Base-by-base conservation (phyloP, 148 eudicot genomes). In the Chenopodium suecicum region DNA sequence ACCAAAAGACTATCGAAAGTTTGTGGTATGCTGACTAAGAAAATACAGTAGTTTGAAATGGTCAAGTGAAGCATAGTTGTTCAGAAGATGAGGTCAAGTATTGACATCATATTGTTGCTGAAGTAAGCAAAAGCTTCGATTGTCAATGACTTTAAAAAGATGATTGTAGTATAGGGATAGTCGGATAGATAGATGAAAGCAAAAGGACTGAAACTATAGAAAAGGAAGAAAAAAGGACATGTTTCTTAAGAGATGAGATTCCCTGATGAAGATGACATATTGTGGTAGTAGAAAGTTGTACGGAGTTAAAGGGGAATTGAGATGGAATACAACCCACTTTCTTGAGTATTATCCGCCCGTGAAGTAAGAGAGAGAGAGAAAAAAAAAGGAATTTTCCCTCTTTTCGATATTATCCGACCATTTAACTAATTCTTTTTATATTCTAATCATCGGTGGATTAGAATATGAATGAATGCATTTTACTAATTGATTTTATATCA, bases 261-360 rank as follows among this genome's bases (percentile, higher is more conserved):
- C 94, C 89, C 84, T 87, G 84, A 60, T 84, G 90, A 87, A 87
- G 89, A 89, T 89, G 90, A 89, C 89, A 87, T 85, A 70, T 82
- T 11, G 29, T 31, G 23, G 31, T 16, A 31, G 77, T 74, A 37
- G 74, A 22, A 34, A 71, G 25, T 71, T 71, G 74, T 41, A 0
- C 1, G 44, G 44, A 41, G 8, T 41, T 41, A 41, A 41, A 71
- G 52, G 62, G 66, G 58, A 72, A 65, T 79, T 74, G 87, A 88
- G 86, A 64, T 70, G 84, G 67, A 75, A 80, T 85, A 70, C 62
- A 56, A 17, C 62, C 7, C 22, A 56, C 16, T 17, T 6, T 14
- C 87, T 79, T 82, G 87, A 82, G 37, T 13, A 73, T 73, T 65
- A 74, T 22, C 27, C 88, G 89, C 88, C 88, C 83, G 85, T 91